Evolutionary conservation across 192 early-diverging fungal genomes (phyloP), one percentile per base, ranked within the genome.

Genomic region (Coemansia sp.): DNA sequence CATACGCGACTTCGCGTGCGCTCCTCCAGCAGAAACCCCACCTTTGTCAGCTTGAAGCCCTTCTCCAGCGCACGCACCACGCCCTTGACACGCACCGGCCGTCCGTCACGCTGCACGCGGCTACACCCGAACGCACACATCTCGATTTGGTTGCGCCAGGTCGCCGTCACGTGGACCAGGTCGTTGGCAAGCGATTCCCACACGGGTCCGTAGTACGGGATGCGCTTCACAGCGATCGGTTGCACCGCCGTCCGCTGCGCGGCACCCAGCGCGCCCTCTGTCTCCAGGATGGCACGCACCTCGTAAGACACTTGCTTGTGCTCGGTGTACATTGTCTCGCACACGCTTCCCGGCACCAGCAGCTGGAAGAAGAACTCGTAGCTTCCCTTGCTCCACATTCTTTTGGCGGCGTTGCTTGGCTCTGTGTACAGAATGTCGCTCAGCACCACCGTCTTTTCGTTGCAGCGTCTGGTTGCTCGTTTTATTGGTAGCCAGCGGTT

Each of bases 271-370:
- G 68, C 28, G 2, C 57, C 61, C 8, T 34, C 55, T 1, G 66
- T 66, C 23, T 53, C 49, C 35, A 79, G 58, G 1, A 57, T 55
- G 5, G 77, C 77, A 0, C 68, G 71, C 34, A 74, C 64, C 59
- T 80, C 72, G 69, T 80, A 80, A 13, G 77, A 60, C 15, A 80
- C 71, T 3, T 64, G 64, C 64, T 68, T 71, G 52, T 74, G 72
- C 58, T 73, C 77, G 4, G 77, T 80, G 65, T 67, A 74, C 77
- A 80, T 80, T 64, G 77, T 80, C 62, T 80, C 77, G 68, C 68
- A 64, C 64, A 80, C 45, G 28, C 70, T 53, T 4, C 77, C 77
- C n/a, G 77, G 72, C 21, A 80, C 33, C 16, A 68, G 63, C 42
- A 80, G 59, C 30, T 73, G 77, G 66, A 80, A 80, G 42, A 64